Conservation (phyloP, 345 rosid genomes). For the Lepidium aucheri region DNA sequence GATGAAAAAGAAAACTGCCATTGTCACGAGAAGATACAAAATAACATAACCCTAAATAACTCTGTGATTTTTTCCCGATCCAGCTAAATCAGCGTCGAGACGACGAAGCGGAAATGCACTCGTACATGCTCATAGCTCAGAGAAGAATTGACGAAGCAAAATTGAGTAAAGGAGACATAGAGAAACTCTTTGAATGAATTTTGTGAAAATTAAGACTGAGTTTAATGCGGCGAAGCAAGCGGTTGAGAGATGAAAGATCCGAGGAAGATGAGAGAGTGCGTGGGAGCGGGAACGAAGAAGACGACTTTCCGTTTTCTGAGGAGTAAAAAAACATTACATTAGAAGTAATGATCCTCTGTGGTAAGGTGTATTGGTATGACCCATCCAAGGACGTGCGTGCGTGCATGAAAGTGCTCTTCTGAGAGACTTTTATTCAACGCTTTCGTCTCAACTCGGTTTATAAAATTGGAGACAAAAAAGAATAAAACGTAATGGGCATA, state of each 20-base stretch:
- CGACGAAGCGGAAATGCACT: background rate
- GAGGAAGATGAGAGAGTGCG: background rate
- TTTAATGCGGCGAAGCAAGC: background rate
- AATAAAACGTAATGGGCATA: too few species aligned
- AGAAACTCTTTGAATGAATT: background rate
- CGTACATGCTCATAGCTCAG: background rate
- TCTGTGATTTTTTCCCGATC: background rate
- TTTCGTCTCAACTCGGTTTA: too few species aligned
- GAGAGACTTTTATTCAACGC: background rate
- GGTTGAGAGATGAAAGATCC: constrained; percentile 8
- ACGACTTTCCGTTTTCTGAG: background rate
- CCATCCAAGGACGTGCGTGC: background rate
- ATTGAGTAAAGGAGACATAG: background rate
- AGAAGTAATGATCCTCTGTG: background rate
- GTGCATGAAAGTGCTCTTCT: background rate
- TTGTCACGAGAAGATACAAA: background rate
- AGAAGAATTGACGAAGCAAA: background rate
- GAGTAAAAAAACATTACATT: background rate
- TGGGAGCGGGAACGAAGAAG: constrained; percentile 12
- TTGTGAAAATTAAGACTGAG: background rate
- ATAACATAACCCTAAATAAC: too few species aligned
- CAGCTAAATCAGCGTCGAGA: constrained; percentile 1
- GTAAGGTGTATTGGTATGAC: background rate
- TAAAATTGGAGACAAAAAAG: too few species aligned
- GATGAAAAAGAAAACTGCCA: constrained; percentile 13